These are phyloP conservation scores for Ogataea hybrid DNA, from an alignment of 1,139 yeast species.

Conservation along the genomic window DNA sequence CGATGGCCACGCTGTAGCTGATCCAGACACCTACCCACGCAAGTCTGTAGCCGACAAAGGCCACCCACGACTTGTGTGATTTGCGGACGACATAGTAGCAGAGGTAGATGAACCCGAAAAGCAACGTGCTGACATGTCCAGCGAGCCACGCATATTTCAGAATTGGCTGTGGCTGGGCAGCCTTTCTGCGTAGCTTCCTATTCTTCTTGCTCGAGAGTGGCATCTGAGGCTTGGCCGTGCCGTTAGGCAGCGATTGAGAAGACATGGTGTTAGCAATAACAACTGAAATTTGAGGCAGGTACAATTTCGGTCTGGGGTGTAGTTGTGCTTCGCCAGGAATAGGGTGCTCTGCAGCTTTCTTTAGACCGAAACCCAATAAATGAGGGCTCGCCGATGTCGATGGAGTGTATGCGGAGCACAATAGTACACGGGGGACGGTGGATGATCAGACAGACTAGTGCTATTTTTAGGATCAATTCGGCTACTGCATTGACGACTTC, in stretches of 20 bases:
- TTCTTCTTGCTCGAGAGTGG: slow-evolving; percentile 11
- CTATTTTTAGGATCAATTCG: no score
- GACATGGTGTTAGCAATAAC: slow-evolving; percentile 6
- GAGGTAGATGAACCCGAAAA: slow-evolving; percentile 48
- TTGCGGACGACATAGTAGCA: slow-evolving; percentile 45
- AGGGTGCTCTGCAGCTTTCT: no score
- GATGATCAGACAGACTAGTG: no score
- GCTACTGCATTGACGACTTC: no score
- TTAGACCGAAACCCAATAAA: no score
- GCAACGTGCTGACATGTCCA: slow-evolving; percentile 54
- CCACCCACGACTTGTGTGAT: slow-evolving; percentile 44
- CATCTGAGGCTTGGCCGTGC: slow-evolving; percentile 3
- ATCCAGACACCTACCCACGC: slow-evolving; percentile 54
- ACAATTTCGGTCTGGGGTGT: slow-evolving; percentile 1
- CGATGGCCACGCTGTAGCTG: slow-evolving; percentile 53
- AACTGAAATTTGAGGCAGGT: slow-evolving; percentile 7
- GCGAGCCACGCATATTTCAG: slow-evolving; percentile 56
- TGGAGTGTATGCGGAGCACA: no score
- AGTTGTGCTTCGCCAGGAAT: background rate
- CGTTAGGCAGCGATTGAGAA: slow-evolving; percentile 1
- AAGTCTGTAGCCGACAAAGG: slow-evolving; percentile 50
- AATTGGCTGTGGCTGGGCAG: slow-evolving; percentile 38
- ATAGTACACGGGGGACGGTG: no score
- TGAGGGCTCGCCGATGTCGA: no score
- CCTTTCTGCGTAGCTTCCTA: slow-evolving; percentile 36